A percentile compares a stretch with the other conserved stretches of the same genome.
phyloP scores from a whole-genome alignment of 1,284 basidiomycete species.

The Salmacisia buchloeana region DNA sequence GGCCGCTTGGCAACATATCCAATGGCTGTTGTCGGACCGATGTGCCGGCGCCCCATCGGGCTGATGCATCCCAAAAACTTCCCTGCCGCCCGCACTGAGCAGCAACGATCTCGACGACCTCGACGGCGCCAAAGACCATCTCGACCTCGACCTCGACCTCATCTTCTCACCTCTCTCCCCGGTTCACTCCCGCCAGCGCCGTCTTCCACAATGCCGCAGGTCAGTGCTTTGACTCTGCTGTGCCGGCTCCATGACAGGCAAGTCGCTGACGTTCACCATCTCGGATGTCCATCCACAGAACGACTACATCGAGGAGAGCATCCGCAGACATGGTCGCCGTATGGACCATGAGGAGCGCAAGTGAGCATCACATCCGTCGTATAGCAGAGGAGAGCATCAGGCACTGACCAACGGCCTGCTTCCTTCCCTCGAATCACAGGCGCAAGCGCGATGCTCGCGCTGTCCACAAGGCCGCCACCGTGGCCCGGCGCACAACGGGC shows the following conservation, averaged over 20 bases:
- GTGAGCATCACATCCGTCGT: too few relatives aligned
- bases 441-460: conserved; percentile 89
- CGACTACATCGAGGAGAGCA: conserved; percentile 55
- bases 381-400: too few relatives aligned
- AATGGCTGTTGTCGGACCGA: too few relatives aligned
- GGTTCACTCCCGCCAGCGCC: too few relatives aligned
- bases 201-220: conserved; percentile 9
- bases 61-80: too few relatives aligned
- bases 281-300: conserved; percentile 40
- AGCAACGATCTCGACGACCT: too few relatives aligned
- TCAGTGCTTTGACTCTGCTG: background rate
- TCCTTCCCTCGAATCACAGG: conserved; percentile 12
- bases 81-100: too few relatives aligned
- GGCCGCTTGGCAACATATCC: too few relatives aligned
- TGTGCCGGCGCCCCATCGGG: too few relatives aligned
- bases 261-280: background rate
- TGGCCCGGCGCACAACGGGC: conserved; percentile 90
- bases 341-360: conserved; percentile 49
- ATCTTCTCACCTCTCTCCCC: too few relatives aligned
- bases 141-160: too few relatives aligned
- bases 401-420: background rate
- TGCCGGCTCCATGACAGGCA: background rate
- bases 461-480: conserved; percentile 77
- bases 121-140: too few relatives aligned
- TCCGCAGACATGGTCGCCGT: conserved; percentile 45